phyloP scores from a whole-genome alignment of 768 basidiomycete species.

The Brasilioporus rufonigricans region DNA sequence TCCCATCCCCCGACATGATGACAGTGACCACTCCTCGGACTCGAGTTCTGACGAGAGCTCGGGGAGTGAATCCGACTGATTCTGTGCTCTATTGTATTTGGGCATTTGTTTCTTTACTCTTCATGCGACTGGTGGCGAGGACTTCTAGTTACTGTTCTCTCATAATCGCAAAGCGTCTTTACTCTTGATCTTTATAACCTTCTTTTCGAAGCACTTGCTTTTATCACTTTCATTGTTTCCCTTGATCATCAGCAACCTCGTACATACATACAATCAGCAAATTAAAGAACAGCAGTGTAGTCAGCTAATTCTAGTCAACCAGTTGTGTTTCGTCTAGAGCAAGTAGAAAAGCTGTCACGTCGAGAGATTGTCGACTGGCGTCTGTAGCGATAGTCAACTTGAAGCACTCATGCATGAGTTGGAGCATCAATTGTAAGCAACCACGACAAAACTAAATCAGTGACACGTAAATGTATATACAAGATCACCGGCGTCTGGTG shows the following conservation, averaged over 20 bases:
- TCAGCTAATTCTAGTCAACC: slow-evolving; percentile 42
- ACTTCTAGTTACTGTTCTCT: slow-evolving; percentile 27
- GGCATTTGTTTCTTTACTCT: slow-evolving; percentile 16
- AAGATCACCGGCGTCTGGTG: slow-evolving; percentile 20
- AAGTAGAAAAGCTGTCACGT: slow-evolving; percentile 23
- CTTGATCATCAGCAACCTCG: slow-evolving; percentile 31
- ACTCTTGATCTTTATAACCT: slow-evolving; percentile 39
- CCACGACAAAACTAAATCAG: neutral
- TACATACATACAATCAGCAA: slow-evolving; percentile 42
- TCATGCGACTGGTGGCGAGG: slow-evolving; percentile 17
- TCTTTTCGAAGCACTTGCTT: slow-evolving; percentile 26
- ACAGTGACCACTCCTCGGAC: slow-evolving; percentile 77
- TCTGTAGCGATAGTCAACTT: slow-evolving; percentile 16
- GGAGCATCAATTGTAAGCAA: slow-evolving; percentile 4
- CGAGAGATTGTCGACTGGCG: neutral
- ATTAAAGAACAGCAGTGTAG: slow-evolving; percentile 48
- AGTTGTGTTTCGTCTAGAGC: slow-evolving; percentile 19
- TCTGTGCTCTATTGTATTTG: slow-evolving; percentile 7
- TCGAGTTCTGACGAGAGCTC: slow-evolving; percentile 81
- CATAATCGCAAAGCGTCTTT: slow-evolving; percentile 26
- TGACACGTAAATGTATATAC: neutral
- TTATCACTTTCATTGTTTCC: slow-evolving; percentile 20
- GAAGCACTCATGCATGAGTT: neutral
- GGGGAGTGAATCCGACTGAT: slow-evolving; percentile 80
- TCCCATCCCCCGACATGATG: slow-evolving; percentile 34